A percentile compares a stretch with the other conserved stretches of the same genome.
Conservation (phyloP, 306 rosid species). For the Cucurbita ficifolia region DNA sequence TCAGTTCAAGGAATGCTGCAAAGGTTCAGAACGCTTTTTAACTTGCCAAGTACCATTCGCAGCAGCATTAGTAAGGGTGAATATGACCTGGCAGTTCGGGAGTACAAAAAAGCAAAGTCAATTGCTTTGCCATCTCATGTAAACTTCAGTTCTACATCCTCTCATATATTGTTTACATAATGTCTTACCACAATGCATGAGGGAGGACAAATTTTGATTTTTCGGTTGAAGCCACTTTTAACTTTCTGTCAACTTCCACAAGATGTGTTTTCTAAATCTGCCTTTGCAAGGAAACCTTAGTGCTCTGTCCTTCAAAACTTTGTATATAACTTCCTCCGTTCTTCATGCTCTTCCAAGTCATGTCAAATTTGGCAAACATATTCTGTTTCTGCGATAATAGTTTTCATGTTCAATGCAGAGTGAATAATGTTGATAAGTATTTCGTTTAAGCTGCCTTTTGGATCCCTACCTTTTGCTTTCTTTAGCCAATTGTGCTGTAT, state of each 20-base stretch:
- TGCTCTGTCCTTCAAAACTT: background rate
- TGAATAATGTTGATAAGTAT: background rate
- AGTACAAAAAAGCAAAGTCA: conserved; percentile 98
- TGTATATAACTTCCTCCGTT: background rate
- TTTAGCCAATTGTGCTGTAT: background rate
- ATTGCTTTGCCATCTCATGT: conserved; percentile 94
- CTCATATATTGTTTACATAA: background rate
- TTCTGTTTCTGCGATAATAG: background rate
- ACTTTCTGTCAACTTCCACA: background rate
- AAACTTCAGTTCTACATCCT: conserved; percentile 2
- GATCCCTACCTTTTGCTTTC: background rate
- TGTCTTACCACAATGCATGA: background rate
- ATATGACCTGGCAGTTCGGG: conserved; percentile 93
- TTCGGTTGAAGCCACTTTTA: background rate
- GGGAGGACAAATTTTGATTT: background rate
- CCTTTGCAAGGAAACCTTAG: background rate
- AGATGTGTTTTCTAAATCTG: background rate
- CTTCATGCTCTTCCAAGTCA: background rate
- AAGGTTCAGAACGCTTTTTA: conserved; percentile 89
- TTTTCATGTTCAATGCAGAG: background rate
- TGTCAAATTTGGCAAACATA: background rate
- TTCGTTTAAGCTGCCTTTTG: background rate
- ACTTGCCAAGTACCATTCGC: conserved; percentile 91
- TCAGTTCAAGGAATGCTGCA: conserved; percentile 98
- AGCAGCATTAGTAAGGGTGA: conserved; percentile 95